Percentiles rank a stretch among this genome's conserved stretches.
These are phyloP conservation scores for Leccinum variabile DNA, from an alignment of 1,284 basidiomycete species.

Conservation along the genomic window DNA sequence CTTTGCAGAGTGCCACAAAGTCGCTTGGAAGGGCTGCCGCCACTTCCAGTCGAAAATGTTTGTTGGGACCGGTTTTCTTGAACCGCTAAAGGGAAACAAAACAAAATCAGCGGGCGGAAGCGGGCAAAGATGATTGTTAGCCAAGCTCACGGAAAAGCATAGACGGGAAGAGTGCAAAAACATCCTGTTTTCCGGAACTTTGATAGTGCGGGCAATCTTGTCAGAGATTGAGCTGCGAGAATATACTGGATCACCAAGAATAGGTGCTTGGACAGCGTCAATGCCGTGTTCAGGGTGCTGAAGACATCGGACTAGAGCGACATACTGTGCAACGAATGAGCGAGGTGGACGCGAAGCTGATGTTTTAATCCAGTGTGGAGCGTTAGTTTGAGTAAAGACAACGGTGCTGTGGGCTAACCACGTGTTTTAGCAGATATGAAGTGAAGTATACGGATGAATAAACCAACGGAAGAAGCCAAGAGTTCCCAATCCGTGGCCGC, in stretches of 20 bases:
- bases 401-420: conserved; percentile 45
- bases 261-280: conserved; percentile 50
- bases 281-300: background rate
- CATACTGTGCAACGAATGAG: conserved; percentile 50
- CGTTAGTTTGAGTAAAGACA: conserved; percentile 57
- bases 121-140: background rate
- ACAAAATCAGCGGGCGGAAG: background rate
- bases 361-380: conserved; percentile 68
- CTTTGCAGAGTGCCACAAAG: conserved; percentile 48
- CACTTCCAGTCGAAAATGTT: conserved; percentile 50
- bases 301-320: conserved; percentile 8
- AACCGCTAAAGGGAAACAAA: conserved; percentile 44
- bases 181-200: conserved; percentile 46
- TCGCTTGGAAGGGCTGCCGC: conserved; percentile 53
- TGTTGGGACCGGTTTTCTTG: conserved; percentile 41
- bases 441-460: conserved; percentile 6
- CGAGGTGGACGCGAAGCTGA: conserved; percentile 66
- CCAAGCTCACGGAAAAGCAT: conserved; percentile 49
- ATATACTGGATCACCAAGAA: conserved; percentile 57
- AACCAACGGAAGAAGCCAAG: conserved; percentile 58
- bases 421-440: conserved; percentile 17
- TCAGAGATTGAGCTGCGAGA: conserved; percentile 39
- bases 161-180: conserved; percentile 62
- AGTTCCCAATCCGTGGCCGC: conserved; percentile 61
- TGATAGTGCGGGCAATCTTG: conserved; percentile 35